Percentiles rank a stretch among this genome's conserved stretches.
phyloP scores from a whole-genome alignment of 2,329 filamentous ascomycete species.

The Mollisia scopiformis region DNA sequence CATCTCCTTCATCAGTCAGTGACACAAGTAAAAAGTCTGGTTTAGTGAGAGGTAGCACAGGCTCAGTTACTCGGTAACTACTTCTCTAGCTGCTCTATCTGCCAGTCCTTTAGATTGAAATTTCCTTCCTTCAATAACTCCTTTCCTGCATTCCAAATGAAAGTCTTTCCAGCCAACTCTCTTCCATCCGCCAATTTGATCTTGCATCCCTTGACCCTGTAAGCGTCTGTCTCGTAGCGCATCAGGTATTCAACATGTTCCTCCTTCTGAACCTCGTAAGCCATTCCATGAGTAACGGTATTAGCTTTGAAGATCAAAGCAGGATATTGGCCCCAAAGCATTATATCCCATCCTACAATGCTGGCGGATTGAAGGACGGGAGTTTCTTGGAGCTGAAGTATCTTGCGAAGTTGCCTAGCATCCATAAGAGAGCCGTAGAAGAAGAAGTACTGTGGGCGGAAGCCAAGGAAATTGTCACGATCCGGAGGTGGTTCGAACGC shows the following conservation, averaged over 20 bases:
- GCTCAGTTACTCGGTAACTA: too few species aligned
- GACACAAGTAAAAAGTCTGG: too few species aligned
- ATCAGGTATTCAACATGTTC: conserved; percentile 17
- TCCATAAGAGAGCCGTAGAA: conserved; percentile 40
- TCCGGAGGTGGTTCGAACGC: conserved; percentile 14
- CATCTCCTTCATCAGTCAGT: neutral
- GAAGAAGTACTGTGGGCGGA: conserved; percentile 33
- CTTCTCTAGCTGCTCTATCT: neutral
- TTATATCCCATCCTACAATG: conserved; percentile 33
- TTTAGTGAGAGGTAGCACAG: too few species aligned
- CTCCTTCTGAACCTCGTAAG: conserved; percentile 21
- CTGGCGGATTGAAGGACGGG: conserved; percentile 28
- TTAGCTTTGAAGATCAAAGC: conserved; percentile 10
- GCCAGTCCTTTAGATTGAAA: neutral
- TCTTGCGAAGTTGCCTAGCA: conserved; percentile 33
- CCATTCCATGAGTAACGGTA: conserved; percentile 20
- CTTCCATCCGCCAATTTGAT: conserved; percentile 23
- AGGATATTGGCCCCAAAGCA: conserved; percentile 40
- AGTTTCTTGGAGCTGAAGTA: conserved; percentile 31
- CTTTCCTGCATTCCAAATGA: conserved; percentile 16
- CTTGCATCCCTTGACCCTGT: conserved; percentile 17
- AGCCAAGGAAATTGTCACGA: conserved; percentile 15
- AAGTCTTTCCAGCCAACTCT: conserved; percentile 18
- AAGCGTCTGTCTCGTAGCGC: conserved; percentile 19
- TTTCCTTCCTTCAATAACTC: conserved; percentile 5